phyloP scores from a whole-genome alignment of 345 rosid genomes.

The Lumnitzera littorea region DNA sequence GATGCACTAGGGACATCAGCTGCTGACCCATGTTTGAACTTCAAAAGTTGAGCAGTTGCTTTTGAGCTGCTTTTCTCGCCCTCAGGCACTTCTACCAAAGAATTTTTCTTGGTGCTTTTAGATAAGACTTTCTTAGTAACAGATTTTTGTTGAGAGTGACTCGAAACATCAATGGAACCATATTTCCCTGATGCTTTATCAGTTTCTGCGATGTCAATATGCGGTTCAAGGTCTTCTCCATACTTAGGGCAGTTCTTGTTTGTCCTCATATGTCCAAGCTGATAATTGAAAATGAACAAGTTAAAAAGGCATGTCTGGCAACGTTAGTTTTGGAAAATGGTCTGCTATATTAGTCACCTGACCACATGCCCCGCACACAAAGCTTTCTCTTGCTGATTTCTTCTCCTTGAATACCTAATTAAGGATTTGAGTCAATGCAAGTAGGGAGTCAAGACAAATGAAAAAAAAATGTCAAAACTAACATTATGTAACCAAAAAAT shows the following conservation, averaged over 20 bases:
- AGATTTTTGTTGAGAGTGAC: conserved; percentile 46
- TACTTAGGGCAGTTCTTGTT: conserved; percentile 95
- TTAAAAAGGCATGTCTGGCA: not conserved
- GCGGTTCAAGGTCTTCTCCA: conserved; percentile 70
- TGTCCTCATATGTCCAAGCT: conserved; percentile 99
- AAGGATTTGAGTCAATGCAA: not conserved
- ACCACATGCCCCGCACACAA: conserved; percentile 95
- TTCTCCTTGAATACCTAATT: conserved; percentile 75
- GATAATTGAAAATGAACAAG: conserved; percentile 12
- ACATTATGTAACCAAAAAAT: too few species aligned
- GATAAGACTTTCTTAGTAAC: conserved; percentile 46
- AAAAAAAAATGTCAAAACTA: not conserved
- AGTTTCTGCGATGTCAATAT: conserved; percentile 36
- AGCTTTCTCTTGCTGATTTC: conserved; percentile 91
- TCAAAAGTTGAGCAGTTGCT: conserved; percentile 59
- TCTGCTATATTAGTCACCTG: conserved; percentile 42
- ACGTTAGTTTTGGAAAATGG: not conserved
- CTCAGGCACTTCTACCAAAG: conserved; percentile 44
- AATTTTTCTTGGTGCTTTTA: conserved; percentile 38
- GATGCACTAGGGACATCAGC: conserved; percentile 44
- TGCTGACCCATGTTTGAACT: conserved; percentile 59
- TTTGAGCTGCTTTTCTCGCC: conserved; percentile 44
- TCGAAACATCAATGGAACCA: conserved; percentile 40
- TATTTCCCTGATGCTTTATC: conserved; percentile 56
- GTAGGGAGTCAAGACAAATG: not conserved